Conservation (phyloP, 2,329 filamentous ascomycete species). For the Pyricularia sp. region DNA sequence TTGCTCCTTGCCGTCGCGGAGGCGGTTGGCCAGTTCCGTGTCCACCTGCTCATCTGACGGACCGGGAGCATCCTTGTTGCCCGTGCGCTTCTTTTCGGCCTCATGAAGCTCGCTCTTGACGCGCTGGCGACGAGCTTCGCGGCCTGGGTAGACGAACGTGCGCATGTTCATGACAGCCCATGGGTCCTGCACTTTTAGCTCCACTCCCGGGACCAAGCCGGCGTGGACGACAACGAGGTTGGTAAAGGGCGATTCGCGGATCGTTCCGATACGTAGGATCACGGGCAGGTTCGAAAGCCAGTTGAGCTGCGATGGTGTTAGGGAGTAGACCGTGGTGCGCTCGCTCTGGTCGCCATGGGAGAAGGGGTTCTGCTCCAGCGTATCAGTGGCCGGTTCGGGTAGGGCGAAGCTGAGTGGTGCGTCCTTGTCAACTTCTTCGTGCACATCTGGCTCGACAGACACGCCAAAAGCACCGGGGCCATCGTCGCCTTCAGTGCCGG, state of each 20-base stretch:
- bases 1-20: conserved; percentile 4
- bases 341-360: conserved; percentile 24
- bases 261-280: conserved; percentile 57
- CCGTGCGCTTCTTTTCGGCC: conserved; percentile 10
- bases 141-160: conserved; percentile 48
- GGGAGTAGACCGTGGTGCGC: conserved; percentile 42
- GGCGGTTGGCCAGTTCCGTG: conserved; percentile 9
- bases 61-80: conserved; percentile 4
- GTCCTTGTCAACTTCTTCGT: conserved; percentile 1
- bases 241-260: conserved; percentile 23
- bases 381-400: background rate
- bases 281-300: conserved; percentile 64
- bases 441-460: background rate
- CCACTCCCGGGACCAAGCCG: conserved; percentile 65
- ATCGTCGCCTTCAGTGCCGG: conserved; percentile 10
- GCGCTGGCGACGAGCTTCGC: conserved; percentile 31
- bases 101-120: conserved; percentile 22
- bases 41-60: conserved; percentile 10
- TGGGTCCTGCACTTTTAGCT: conserved; percentile 58
- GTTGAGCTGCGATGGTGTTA: conserved; percentile 43
- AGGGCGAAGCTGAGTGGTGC: background rate
- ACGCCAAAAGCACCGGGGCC: background rate
- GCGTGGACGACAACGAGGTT: conserved; percentile 70
- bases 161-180: conserved; percentile 88
- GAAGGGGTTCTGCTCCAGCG: conserved; percentile 11